These are phyloP conservation scores for Myxozyma melibiosi DNA, from an alignment of 805 yeast genomes.

Conservation along the genomic window DNA sequence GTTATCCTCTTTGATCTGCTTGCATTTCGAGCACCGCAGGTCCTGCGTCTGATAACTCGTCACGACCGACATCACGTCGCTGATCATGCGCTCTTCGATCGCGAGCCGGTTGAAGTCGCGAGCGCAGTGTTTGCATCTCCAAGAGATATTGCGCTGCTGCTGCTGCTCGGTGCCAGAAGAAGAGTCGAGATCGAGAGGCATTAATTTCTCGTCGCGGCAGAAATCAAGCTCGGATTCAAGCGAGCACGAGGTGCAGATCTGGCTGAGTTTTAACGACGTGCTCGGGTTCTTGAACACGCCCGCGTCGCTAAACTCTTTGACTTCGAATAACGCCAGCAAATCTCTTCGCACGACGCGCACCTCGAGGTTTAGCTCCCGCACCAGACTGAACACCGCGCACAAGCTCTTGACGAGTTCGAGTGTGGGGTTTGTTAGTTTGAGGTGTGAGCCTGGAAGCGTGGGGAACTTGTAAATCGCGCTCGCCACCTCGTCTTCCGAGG, in stretches of 20 bases:
- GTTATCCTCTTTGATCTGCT: constrained; percentile 63
- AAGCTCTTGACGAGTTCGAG: constrained; percentile 77
- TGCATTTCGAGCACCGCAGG: constrained; percentile 76
- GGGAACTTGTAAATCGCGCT: constrained; percentile 73
- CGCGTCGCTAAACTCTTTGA: constrained; percentile 79
- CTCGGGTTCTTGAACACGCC: constrained; percentile 77
- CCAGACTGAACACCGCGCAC: constrained; percentile 70
- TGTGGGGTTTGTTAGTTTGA: constrained; percentile 65
- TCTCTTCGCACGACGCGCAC: constrained; percentile 74
- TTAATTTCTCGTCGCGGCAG: constrained; percentile 63
- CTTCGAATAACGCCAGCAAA: constrained; percentile 69
- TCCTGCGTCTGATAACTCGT: constrained; percentile 78
- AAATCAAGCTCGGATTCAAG: constrained; percentile 75
- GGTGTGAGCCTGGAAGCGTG: constrained; percentile 69
- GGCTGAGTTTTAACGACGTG: constrained; percentile 63
- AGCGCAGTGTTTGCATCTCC: constrained; percentile 70
- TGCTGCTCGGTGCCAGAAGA: neutral
- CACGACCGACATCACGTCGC: constrained; percentile 57
- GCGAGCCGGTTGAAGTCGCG: constrained; percentile 64
- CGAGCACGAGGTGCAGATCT: constrained; percentile 80
- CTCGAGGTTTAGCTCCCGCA: constrained; percentile 66
- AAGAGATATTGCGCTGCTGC: constrained; percentile 40
- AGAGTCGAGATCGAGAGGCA: too few relatives aligned
- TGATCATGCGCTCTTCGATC: constrained; percentile 77
- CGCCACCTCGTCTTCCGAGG: constrained; percentile 61